phyloP scores from a whole-genome alignment of 169 alveolate genomes.

The Babesia bigemina region DNA sequence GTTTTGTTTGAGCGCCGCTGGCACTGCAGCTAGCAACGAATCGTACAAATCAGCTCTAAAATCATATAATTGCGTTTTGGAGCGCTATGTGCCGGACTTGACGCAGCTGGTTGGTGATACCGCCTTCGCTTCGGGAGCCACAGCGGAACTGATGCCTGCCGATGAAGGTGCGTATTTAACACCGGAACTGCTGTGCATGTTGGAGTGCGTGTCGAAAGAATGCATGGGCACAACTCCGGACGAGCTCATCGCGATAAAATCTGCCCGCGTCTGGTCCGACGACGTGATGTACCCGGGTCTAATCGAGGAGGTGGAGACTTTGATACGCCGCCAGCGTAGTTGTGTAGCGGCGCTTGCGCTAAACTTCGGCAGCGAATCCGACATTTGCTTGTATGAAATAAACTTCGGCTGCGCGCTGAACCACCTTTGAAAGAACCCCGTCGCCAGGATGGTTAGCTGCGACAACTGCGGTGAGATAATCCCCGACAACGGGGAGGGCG shows the following conservation, averaged over 20 bases:
- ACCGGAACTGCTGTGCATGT: neutral
- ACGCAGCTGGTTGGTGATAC: neutral
- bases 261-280: neutral
- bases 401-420: conserved; percentile 30
- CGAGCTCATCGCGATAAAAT: neutral
- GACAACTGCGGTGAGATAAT: conserved; percentile 57
- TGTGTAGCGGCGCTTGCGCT: neutral
- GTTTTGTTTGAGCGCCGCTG: neutral
- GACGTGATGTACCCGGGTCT: neutral
- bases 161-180: neutral
- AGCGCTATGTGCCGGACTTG: neutral
- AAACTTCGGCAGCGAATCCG: neutral
- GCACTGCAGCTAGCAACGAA: neutral
- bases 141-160: neutral
- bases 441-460: conserved; percentile 27
- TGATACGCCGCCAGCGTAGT: neutral
- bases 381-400: conserved; percentile 19
- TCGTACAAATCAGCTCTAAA: neutral
- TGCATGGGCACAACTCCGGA: neutral
- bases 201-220: conserved; percentile 8
- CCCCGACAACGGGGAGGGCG: conserved; percentile 18
- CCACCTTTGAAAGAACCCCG: neutral
- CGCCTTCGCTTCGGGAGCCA: neutral
- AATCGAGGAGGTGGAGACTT: neutral
- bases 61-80: neutral